Conservation (phyloP, 2,329 filamentous ascomycete genomes). For the Clarireedia hainanense region DNA sequence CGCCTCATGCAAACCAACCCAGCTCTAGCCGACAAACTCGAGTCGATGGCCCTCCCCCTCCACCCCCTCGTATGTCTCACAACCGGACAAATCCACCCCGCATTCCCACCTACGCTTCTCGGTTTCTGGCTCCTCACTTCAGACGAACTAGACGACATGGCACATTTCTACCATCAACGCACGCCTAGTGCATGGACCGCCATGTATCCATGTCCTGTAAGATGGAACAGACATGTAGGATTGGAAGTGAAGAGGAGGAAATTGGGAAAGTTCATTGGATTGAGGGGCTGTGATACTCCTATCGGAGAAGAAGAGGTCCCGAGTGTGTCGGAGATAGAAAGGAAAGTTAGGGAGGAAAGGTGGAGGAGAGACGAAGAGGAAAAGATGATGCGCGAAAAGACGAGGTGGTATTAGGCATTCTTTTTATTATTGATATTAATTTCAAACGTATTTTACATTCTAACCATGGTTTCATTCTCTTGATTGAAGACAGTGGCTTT, state of each 20-base stretch:
- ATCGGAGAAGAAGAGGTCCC: constrained; percentile 24
- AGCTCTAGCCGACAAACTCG: constrained; percentile 51
- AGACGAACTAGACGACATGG: constrained; percentile 59
- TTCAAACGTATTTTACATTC: neutral
- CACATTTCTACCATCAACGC: constrained; percentile 66
- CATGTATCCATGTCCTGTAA: constrained; percentile 61
- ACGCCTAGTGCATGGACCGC: constrained; percentile 45
- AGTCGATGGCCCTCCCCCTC: constrained; percentile 57
- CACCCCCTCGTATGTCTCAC: constrained; percentile 58
- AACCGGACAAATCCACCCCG: constrained; percentile 53
- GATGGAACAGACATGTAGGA: constrained; percentile 46
- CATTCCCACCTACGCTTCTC: constrained; percentile 59
- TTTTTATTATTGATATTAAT: neutral
- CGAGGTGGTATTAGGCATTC: constrained; percentile 18
- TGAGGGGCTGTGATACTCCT: constrained; percentile 54
- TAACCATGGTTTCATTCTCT: neutral
- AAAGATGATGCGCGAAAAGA: constrained; percentile 19
- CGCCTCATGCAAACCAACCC: constrained; percentile 33
- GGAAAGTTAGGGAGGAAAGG: constrained; percentile 32
- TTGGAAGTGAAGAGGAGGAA: constrained; percentile 60
- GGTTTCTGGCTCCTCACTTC: constrained; percentile 69
- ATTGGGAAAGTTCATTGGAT: constrained; percentile 66
- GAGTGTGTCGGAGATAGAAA: constrained; percentile 30
- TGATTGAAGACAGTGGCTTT: neutral
- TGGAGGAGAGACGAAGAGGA: constrained; percentile 28